Conservation (phyloP, 2,329 filamentous ascomycete genomes). For the Trichoderma koningii region DNA sequence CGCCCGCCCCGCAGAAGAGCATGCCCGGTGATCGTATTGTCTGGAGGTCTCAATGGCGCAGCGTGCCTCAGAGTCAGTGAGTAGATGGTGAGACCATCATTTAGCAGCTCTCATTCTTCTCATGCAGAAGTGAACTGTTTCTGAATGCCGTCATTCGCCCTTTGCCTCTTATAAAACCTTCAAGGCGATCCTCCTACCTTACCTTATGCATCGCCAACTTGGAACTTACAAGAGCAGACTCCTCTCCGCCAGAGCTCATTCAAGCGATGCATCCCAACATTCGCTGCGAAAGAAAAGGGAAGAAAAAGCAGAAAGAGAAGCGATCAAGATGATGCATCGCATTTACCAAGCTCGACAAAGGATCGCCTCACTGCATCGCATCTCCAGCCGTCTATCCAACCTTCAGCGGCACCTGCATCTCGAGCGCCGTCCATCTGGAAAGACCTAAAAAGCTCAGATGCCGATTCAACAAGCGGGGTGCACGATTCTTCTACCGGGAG, state of each 20-base stretch:
- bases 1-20: background rate
- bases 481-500: background rate
- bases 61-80: no score
- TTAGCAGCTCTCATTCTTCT: rapidly evolving
- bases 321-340: rapidly evolving
- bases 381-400: background rate
- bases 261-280: background rate
- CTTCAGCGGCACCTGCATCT: background rate
- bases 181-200: no score
- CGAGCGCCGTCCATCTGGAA: no score
- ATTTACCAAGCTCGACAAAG: background rate
- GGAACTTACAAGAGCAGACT: no score
- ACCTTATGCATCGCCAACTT: no score
- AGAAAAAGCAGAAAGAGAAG: background rate
- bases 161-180: no score
- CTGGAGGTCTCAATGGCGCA: no score
- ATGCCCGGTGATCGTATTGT: no score
- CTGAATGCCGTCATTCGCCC: no score
- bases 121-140: no score
- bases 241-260: no score
- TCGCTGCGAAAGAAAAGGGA: background rate
- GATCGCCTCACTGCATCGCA: background rate
- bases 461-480: conserved; percentile 6
- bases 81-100: no score
- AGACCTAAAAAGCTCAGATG: background rate